Conservation (phyloP, 352 stramenopile genomes). For the Aphanomyces euteiches region DNA sequence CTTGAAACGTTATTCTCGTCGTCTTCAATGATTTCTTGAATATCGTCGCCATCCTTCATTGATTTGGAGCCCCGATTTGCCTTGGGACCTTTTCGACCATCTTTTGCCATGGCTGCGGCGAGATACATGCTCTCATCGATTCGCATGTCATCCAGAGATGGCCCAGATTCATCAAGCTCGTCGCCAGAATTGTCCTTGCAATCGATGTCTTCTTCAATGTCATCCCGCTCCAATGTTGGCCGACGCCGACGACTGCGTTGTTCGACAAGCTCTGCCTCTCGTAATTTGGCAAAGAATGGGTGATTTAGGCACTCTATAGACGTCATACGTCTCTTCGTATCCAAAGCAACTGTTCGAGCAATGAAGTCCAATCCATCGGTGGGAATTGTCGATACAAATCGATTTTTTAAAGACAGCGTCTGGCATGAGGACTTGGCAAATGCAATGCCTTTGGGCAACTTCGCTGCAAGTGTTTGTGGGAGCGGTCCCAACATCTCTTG, state of each 20-base stretch:
- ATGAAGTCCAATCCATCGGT: conserved; percentile 70
- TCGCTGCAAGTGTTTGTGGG: conserved; percentile 40
- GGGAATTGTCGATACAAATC: conserved; percentile 46
- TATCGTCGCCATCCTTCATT: conserved; percentile 57
- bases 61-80: not conserved
- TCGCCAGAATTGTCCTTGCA: conserved; percentile 14
- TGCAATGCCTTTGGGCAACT: conserved; percentile 51
- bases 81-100: not conserved
- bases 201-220: conserved; percentile 74
- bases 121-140: conserved; percentile 12
- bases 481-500: conserved; percentile 63
- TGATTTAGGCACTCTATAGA: conserved; percentile 52
- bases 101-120: conserved; percentile 6
- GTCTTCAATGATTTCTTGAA: conserved; percentile 77
- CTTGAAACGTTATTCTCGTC: conserved; percentile 34
- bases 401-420: conserved; percentile 46
- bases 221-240: conserved; percentile 40
- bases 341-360: conserved; percentile 52
- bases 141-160: conserved; percentile 18
- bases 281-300: conserved; percentile 51
- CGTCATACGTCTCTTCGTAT: conserved; percentile 53
- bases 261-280: conserved; percentile 45
- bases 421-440: conserved; percentile 35
- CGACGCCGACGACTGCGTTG: conserved; percentile 21
- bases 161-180: conserved; percentile 23